These are phyloP conservation scores for Yarrowia osloensis DNA, from an alignment of 805 yeast species.

Conservation along the genomic window DNA sequence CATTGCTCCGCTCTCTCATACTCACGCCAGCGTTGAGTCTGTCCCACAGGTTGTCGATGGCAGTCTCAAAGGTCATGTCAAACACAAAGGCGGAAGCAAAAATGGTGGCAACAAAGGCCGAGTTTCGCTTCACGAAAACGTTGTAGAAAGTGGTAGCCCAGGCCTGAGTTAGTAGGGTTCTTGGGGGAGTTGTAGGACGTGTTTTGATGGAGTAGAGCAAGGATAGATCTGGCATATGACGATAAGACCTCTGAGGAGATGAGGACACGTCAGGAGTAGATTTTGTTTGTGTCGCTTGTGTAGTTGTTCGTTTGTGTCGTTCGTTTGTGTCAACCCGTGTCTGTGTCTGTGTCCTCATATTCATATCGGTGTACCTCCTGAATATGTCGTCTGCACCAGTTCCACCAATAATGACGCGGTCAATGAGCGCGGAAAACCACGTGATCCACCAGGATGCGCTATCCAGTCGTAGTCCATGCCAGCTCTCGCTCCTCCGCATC, in stretches of 20 bases:
- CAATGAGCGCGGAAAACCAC: not conserved
- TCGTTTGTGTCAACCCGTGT: no score
- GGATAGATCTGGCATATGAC: not conserved
- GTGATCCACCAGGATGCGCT: not conserved
- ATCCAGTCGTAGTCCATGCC: no score
- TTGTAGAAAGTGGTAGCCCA: slow-evolving; percentile 57
- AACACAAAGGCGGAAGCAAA: slow-evolving; percentile 83
- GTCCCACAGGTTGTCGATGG: slow-evolving; percentile 44
- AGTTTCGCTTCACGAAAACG: slow-evolving; percentile 83
- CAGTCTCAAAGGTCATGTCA: slow-evolving; percentile 46
- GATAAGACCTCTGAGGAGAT: no score
- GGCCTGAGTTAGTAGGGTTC: slow-evolving; percentile 36
- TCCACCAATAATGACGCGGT: no score
- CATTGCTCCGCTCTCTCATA: not conserved
- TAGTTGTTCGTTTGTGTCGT: not conserved
- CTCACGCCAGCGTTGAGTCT: slow-evolving; percentile 45
- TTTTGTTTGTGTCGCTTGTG: no score
- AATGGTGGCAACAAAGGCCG: slow-evolving; percentile 79
- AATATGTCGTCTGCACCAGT: not conserved
- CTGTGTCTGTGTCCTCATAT: no score
- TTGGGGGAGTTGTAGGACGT: no score
- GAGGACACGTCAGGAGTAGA: no score
- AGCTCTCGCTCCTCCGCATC: not conserved
- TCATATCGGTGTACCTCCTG: no score
- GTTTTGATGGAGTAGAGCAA: no score